Evolutionary conservation across 2,329 filamentous ascomycete species (phyloP), one percentile per base, ranked within the genome.

Genomic region (Fusarium succisae): DNA sequence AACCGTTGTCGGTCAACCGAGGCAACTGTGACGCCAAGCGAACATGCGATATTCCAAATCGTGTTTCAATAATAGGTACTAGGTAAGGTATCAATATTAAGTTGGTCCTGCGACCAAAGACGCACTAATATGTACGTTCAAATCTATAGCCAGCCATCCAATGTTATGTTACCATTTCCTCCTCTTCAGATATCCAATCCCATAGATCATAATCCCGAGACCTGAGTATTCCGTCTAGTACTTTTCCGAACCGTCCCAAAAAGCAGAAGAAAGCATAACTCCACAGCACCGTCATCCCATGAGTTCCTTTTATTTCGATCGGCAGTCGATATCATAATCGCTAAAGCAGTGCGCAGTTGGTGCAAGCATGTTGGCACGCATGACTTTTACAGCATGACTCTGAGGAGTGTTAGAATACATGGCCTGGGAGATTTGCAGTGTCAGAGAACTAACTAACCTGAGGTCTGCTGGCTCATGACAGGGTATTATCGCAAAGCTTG

Each of bases 161-260:
- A 41, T 37, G 41, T 59, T 59, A 63, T 75, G 65, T 76, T 74
- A 63, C 66, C 69, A 59, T 53, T 71, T 69, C 72, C 70, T 67
- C 72, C 73, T 76, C 76, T 62, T 60, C 56, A 67, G 66, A 72
- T 73, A 50, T 58, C 30, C 55, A 69, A 72, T 76, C 62, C 63
- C 60, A 67, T 74, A 51, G 68, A 72, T 66, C 61, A 69, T 72
- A 45, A 72, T 65, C 68, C 59, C 73, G 53, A 63, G 64, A 76
- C 57, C 58, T 68, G 64, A 76, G 74, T 72, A 63, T 72, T 65
- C 76, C 67, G 67, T 77, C 76, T 78, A 72, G 57, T 77, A 76
- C 70, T 78, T 78, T 78, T 70, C 76, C 75, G 67, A 74, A 74
- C 75, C 75, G 62, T 75, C 66, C 73, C 63, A 67, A 62, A 63